These are phyloP conservation scores for Bjerkandera adusta DNA, from an alignment of 1,284 basidiomycete genomes.

Conservation along the genomic window DNA sequence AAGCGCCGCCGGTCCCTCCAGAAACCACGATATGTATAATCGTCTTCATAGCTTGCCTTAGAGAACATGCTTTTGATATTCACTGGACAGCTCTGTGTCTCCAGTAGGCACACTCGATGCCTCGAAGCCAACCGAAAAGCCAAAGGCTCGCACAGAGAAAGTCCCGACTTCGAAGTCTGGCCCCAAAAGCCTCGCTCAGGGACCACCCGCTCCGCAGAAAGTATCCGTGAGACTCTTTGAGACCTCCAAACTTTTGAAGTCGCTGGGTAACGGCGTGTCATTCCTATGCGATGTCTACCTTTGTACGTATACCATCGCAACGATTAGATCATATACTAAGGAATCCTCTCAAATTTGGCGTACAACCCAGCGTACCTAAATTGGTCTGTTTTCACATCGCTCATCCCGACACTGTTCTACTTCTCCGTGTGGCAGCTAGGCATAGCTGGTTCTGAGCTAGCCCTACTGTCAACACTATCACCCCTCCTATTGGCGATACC, in stretches of 20 bases:
- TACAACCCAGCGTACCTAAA: slow-evolving; percentile 72
- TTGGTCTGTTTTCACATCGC: slow-evolving; percentile 85
- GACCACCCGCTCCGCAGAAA: not conserved
- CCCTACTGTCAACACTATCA: slow-evolving; percentile 66
- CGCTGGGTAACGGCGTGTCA: no score
- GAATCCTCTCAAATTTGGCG: no score
- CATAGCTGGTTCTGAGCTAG: slow-evolving; percentile 74
- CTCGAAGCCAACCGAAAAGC: not conserved
- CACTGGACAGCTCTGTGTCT: slow-evolving; percentile 11
- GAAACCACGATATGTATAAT: slow-evolving; percentile 40
- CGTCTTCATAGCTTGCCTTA: slow-evolving; percentile 38
- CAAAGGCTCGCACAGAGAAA: not conserved
- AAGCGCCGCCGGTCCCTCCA: slow-evolving; percentile 21
- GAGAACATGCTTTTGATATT: slow-evolving; percentile 11
- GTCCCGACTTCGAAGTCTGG: no score
- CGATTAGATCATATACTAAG: slow-evolving; percentile 17
- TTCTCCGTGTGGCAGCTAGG: slow-evolving; percentile 90
- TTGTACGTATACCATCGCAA: slow-evolving; percentile 29
- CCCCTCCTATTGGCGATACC: slow-evolving; percentile 57
- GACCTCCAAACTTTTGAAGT: no score
- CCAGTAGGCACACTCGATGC: slow-evolving; percentile 5
- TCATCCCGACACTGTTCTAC: slow-evolving; percentile 87
- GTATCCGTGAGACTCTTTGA: no score
- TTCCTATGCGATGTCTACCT: slow-evolving; percentile 31
- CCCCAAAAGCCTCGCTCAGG: not conserved